A percentile compares a stretch with the other conserved stretches of the same genome.
Conservation (phyloP, 495 filamentous ascomycete species). For the Cercophora scortea region DNA sequence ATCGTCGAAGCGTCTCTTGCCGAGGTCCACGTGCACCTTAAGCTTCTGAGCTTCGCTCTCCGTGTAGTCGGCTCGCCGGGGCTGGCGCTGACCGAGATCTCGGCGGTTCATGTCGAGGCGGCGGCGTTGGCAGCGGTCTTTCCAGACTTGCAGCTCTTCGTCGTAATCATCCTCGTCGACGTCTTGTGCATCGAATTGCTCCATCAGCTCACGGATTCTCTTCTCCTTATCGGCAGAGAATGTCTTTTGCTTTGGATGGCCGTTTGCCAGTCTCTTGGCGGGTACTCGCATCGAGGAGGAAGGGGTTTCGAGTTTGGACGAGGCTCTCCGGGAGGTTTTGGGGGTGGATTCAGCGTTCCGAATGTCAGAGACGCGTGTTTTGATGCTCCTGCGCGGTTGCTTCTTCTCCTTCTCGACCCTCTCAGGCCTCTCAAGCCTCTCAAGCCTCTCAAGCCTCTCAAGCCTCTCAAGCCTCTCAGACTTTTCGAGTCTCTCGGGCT, state of each 20-base stretch:
- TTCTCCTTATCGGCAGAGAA: constrained; percentile 60
- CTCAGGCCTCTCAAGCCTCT: constrained; percentile 12
- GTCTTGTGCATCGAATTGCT: constrained; percentile 63
- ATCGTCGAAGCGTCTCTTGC: constrained; percentile 42
- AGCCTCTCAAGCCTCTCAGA: constrained; percentile 14
- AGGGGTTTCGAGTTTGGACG: constrained; percentile 36
- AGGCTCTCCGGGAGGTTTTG: constrained; percentile 31
- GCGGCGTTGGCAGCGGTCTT: constrained; percentile 50
- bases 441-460: constrained; percentile 11
- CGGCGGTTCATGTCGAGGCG: constrained; percentile 48
- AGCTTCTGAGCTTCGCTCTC: constrained; percentile 27
- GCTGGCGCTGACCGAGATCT: constrained; percentile 49
- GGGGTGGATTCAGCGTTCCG: constrained; percentile 30
- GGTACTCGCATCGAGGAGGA: constrained; percentile 37
- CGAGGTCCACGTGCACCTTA: constrained; percentile 38
- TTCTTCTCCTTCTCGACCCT: constrained; percentile 22
- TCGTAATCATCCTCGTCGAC: constrained; percentile 58
- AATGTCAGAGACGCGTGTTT: constrained; percentile 33
- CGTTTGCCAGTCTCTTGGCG: constrained; percentile 43
- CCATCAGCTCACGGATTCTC: constrained; percentile 54
- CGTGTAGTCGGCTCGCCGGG: constrained; percentile 36
- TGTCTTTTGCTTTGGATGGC: constrained; percentile 42
- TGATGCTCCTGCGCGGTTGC: constrained; percentile 32
- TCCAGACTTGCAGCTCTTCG: constrained; percentile 45
- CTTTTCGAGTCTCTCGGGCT: constrained; percentile 13